phyloP scores from a whole-genome alignment of 2,329 filamentous ascomycete species.

The Alternaria brassicae region DNA sequence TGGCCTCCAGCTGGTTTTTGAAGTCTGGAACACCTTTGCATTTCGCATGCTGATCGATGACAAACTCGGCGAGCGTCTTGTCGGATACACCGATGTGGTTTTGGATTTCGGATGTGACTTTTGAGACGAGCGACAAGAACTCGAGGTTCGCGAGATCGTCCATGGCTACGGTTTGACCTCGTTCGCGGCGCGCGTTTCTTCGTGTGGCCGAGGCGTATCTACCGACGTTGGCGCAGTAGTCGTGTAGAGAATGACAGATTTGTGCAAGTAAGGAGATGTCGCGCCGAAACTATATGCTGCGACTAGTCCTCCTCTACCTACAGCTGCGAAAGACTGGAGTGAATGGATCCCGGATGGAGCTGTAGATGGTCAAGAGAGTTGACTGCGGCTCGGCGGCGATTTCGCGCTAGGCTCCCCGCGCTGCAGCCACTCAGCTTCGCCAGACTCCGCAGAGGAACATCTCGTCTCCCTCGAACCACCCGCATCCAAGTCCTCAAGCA shows the following conservation, averaged over 20 bases:
- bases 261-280: neutral
- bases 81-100: constrained; percentile 93
- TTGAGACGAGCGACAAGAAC: constrained; percentile 90
- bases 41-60: constrained; percentile 88
- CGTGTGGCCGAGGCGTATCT: neutral
- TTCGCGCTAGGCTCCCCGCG: constrained; percentile 24
- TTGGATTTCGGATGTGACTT: constrained; percentile 90
- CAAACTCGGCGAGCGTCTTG: constrained; percentile 94
- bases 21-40: constrained; percentile 75
- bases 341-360: neutral
- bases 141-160: constrained; percentile 92
- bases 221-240: neutral
- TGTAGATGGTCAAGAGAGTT: constrained; percentile 17
- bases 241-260: neutral
- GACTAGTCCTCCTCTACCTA: neutral
- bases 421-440: constrained; percentile 29
- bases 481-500: constrained; percentile 1
- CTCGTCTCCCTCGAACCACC: constrained; percentile 4
- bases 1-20: constrained; percentile 73
- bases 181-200: constrained; percentile 6
- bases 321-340: neutral
- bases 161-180: constrained; percentile 60
- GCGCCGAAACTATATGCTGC: neutral
- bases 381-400: constrained; percentile 21
- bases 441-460: constrained; percentile 25